Evolutionary conservation across 305 asterid genomes (phyloP), one percentile per base, ranked within the genome.

Genomic region (Lippia alba): DNA sequence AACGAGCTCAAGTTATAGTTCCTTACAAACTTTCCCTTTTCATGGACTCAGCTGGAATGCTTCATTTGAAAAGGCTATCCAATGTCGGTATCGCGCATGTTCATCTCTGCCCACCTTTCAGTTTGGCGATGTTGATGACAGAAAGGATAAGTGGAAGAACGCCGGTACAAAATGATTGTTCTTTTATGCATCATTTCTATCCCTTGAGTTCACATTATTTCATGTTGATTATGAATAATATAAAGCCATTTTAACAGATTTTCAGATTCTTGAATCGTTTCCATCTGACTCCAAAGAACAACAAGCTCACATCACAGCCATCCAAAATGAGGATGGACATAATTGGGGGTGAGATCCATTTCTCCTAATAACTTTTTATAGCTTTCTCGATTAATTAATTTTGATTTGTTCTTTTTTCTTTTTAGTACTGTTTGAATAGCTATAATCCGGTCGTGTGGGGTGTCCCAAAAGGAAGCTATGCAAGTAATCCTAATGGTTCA

Each of bases 391-490:
- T 56, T 74, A 12, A 68, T 70, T 72, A 45, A 34, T 57, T 19
- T 51, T 70, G 39, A 70, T 80, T 61, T 59, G 64, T 61, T 45
- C 53, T 59, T 41, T 76, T 77, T 73, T 66, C 65, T 66, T 63
- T 71, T 51, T 50, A 24, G 46, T 74, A 49, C 44, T 74, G 66
- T 65, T 53, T 78, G 75, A 72, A 83, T 82, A 94, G 97, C 57
- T 94, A 94, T 83, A 89, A 94, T 56, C 99, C 99, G 75, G 94
- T 91, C 72, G 87, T 91, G 32, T 94, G 97, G 97, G 96, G 97
- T 70, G 97, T 94, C 57, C 99, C 99, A 18, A 91, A 94, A 84
- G 99, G 99, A 83, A 91, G 99, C 86, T 94, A 90, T 73, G 88
- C 97, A 18, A 82, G 83, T 77, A 81, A 90, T 70, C 91, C 99